Base-by-base conservation (phyloP, 2,329 filamentous ascomycete species). In the Pyrenophora seminiperda region DNA sequence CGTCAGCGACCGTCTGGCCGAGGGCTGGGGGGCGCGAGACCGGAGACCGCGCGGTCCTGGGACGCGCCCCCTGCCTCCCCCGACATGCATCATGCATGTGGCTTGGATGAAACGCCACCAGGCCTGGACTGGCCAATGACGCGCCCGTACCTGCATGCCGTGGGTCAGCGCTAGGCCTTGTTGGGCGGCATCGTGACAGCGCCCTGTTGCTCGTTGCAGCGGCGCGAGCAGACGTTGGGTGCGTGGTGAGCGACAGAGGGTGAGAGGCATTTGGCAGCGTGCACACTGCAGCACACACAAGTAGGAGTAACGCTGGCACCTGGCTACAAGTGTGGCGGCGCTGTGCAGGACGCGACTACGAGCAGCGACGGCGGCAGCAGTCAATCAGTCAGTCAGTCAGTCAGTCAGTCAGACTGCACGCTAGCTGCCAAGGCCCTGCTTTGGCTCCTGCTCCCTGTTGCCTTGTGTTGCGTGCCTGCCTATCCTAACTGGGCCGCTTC, bases 361-460 rank as follows among this genome's bases (percentile, higher is more conserved):
- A 47, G 45, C 39, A 13, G 33, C 18, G 46, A 31, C n/a, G 34
- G 32, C 34, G 37, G 45, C 49, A 22, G 43, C 22, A 27, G 43
- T n/a, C n/a, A n/a, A n/a, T n/a, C n/a, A n/a, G n/a, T n/a, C n/a
- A n/a, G n/a, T n/a, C n/a, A n/a, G n/a, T n/a, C n/a, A n/a, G n/a
- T n/a, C n/a, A n/a, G n/a, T n/a, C n/a, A n/a, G n/a, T 31, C 41
- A 48, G 41, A 38, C 24, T 24, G 48, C 41, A 39, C 31, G 48
- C 43, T 51, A 38, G 37, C 32, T 47, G 48, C 48, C 48, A 51
- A 51, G 48, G n/a, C 24, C 24, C 47, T 43, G 48, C 48, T 47
- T 43, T 32, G 41, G 48, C 48, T 47, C 13, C 31, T 51, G 48
- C 42, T 43, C 41, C 48, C 37, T 47, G 47, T 42, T 46, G 14